phyloP scores from a whole-genome alignment of 179 eudicot species.

The Pouteria campechiana region DNA sequence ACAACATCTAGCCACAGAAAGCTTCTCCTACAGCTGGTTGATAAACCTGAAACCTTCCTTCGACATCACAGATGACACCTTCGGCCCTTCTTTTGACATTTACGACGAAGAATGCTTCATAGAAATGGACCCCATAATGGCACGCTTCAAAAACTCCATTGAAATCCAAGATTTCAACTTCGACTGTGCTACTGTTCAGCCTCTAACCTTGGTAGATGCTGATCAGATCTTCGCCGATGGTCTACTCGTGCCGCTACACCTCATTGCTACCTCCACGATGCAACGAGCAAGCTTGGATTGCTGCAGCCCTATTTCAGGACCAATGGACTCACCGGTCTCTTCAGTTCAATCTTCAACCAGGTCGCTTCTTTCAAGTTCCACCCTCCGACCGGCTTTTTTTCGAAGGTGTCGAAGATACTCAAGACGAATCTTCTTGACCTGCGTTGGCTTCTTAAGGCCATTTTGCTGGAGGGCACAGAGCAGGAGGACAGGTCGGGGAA shows the following conservation, averaged over 20 bases:
- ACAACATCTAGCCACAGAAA: conserved; percentile 62
- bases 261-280: conserved; percentile 16
- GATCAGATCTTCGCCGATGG: conserved; percentile 69
- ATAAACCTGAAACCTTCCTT: conserved; percentile 48
- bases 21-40: conserved; percentile 76
- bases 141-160: conserved; percentile 60
- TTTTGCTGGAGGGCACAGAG: conserved; percentile 28
- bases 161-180: conserved; percentile 33
- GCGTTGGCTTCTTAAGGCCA: conserved; percentile 33
- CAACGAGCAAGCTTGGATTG: conserved; percentile 6
- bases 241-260: conserved; percentile 35
- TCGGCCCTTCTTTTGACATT: conserved; percentile 41
- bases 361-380: conserved; percentile 33
- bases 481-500: conserved; percentile 17
- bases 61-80: conserved; percentile 43
- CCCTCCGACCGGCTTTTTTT: no score
- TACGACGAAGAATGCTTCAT: conserved; percentile 58
- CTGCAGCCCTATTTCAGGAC: conserved; percentile 8
- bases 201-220: conserved; percentile 37
- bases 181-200: conserved; percentile 29
- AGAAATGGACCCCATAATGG: conserved; percentile 78
- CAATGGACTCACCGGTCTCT: conserved; percentile 10
- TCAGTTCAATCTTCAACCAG: conserved; percentile 11
- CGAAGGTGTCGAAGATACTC: conserved; percentile 57
- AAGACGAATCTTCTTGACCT: conserved; percentile 32